Conservation (phyloP, 1,139 yeast genomes). For the Candida sojae region DNA sequence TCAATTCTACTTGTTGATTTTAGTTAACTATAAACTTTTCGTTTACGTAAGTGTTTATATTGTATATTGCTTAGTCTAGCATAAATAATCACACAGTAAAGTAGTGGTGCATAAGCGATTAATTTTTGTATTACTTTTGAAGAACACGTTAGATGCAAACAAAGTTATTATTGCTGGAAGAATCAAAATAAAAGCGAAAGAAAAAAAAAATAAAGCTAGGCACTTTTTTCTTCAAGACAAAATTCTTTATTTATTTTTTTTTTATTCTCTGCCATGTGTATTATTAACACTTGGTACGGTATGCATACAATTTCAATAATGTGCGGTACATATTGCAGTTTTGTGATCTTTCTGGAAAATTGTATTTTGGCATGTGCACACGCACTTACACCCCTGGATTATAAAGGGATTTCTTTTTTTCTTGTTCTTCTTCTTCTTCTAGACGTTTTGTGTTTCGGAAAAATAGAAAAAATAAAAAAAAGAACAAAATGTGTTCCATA, state of each 20-base stretch:
- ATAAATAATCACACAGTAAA: neutral
- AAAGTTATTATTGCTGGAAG: too few species aligned
- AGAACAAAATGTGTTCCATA: too few species aligned
- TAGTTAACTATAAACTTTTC: too few species aligned
- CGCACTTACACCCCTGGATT: neutral
- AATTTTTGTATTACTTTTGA: neutral
- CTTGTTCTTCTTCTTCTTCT: neutral
- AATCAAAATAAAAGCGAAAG: neutral
- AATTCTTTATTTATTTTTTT: neutral
- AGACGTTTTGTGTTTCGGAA: neutral
- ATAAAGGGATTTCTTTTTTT: neutral
- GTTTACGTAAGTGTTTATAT: too few species aligned
- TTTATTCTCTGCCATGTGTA: neutral
- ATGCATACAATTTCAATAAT: neutral
- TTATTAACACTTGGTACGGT: neutral
- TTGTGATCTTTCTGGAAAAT: constrained; percentile 1
- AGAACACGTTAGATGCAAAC: too few species aligned
- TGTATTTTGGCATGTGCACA: neutral
- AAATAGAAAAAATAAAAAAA: too few species aligned
- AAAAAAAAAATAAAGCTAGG: too few species aligned
- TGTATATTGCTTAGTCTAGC: neutral
- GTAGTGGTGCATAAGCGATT: constrained; percentile 3
- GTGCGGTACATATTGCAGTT: neutral
- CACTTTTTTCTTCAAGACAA: neutral
- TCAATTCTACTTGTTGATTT: too few species aligned